These are phyloP conservation scores for Cajanus cajan DNA, from an alignment of 306 rosid genomes.

Conservation along the genomic window DNA sequence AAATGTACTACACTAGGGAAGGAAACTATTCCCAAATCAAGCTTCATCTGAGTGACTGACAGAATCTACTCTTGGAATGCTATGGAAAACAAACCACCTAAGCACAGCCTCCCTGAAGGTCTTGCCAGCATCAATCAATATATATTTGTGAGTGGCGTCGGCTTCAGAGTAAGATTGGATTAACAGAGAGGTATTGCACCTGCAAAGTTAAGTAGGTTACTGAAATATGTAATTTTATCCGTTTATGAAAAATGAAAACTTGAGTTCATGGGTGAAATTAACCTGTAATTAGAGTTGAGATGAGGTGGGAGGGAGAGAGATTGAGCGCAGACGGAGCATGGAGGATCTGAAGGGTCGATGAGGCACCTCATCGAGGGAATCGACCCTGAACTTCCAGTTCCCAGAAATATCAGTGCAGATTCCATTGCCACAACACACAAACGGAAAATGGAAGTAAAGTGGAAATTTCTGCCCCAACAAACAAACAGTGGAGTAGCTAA, in stretches of 20 bases:
- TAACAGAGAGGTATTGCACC: conserved; percentile 82
- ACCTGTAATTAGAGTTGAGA: conserved; percentile 82
- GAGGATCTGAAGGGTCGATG: conserved; percentile 69
- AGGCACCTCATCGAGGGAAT: conserved; percentile 62
- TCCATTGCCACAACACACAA: background rate
- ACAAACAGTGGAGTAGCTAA: too few relatives aligned
- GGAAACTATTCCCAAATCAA: background rate
- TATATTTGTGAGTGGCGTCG: conserved; percentile 56
- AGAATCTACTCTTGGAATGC: conserved; percentile 77
- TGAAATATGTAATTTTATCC: too few relatives aligned
- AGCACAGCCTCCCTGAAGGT: conserved; percentile 85
- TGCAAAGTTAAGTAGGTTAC: conserved; percentile 33
- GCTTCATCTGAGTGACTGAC: conserved; percentile 40
- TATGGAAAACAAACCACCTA: conserved; percentile 73
- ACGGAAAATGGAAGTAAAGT: background rate
- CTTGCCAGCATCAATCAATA: conserved; percentile 81
- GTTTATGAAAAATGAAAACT: background rate
- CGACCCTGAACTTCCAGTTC: conserved; percentile 76
- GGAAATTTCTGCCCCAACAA: too few relatives aligned
- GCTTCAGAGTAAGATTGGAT: conserved; percentile 61
- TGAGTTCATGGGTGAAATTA: background rate
- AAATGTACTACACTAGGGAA: background rate
- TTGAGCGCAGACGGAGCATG: conserved; percentile 65
- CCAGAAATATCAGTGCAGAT: conserved; percentile 77
- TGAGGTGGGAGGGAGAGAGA: conserved; percentile 62